Percentiles rank a stretch among this genome's conserved stretches.
These are phyloP conservation scores for Colletotrichum simmondsii DNA, from an alignment of 2,329 filamentous ascomycete genomes.

Conservation along the genomic window DNA sequence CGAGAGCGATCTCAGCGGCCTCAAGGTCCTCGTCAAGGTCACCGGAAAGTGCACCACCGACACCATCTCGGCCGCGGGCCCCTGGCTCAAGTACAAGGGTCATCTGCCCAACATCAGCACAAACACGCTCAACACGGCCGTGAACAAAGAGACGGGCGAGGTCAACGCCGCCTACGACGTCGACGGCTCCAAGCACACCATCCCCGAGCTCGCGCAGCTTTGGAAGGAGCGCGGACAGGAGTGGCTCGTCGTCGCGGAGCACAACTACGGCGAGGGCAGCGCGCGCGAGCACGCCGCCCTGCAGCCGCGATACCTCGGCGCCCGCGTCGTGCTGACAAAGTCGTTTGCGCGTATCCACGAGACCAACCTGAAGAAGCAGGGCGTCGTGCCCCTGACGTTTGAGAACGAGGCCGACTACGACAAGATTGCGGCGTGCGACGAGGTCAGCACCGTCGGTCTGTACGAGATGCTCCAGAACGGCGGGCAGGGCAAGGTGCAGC, in stretches of 20 bases:
- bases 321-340: conserved; percentile 85
- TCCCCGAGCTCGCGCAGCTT: conserved; percentile 85
- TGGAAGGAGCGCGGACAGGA: conserved; percentile 82
- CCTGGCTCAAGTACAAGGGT: conserved; percentile 99
- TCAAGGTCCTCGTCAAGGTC: conserved; percentile 94
- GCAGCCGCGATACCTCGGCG: conserved; percentile 90
- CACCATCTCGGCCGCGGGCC: conserved; percentile 95
- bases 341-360: conserved; percentile 93
- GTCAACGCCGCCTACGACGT: conserved; percentile 93
- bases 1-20: conserved; percentile 74
- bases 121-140: conserved; percentile 95
- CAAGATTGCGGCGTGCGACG: conserved; percentile 82
- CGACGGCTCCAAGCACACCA: conserved; percentile 78
- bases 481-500: conserved; percentile 79
- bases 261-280: conserved; percentile 95
- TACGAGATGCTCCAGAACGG: conserved; percentile 82
- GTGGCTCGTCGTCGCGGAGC: conserved; percentile 96
- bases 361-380: conserved; percentile 97
- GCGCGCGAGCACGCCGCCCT: conserved; percentile 91
- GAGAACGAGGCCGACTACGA: conserved; percentile 90
- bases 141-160: conserved; percentile 91
- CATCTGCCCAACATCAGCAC: conserved; percentile 97
- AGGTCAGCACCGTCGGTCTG: conserved; percentile 84
- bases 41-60: conserved; percentile 98
- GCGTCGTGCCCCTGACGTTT: conserved; percentile 93